Conservation (phyloP, 345 rosid genomes). For the Murraya paniculata region DNA sequence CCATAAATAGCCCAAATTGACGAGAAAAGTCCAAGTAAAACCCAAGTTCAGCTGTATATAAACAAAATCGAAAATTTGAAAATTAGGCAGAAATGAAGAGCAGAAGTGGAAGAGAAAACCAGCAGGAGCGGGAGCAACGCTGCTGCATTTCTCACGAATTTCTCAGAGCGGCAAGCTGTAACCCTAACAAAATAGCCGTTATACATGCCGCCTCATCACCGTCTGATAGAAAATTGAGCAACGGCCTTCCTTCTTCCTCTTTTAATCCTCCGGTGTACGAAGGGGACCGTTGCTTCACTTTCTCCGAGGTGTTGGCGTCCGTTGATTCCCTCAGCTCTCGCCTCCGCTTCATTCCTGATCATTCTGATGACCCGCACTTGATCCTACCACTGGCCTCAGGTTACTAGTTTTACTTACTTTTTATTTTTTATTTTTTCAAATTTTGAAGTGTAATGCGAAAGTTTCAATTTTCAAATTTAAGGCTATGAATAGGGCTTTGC, state of each 20-base stretch:
- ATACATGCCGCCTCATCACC: constrained; percentile 40
- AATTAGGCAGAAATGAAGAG: neutral
- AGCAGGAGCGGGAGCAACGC: constrained; percentile 11
- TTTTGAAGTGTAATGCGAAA: neutral
- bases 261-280: constrained; percentile 40
- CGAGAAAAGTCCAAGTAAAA: neutral
- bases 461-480: neutral
- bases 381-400: constrained; percentile 34
- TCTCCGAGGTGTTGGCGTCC: constrained; percentile 43
- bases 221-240: constrained; percentile 17
- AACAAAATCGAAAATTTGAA: neutral
- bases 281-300: constrained; percentile 70
- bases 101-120: neutral
- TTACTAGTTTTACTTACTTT: constrained; percentile 5
- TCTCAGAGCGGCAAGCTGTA: constrained; percentile 43
- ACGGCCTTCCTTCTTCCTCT: constrained; percentile 2
- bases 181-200: constrained; percentile 52
- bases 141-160: constrained; percentile 80
- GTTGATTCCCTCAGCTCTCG: constrained; percentile 55
- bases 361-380: constrained; percentile 40
- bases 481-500: neutral
- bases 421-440: neutral
- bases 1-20: neutral
- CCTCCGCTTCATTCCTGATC: constrained; percentile 45
- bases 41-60: neutral